A percentile compares a stretch with the other conserved stretches of the same genome.
Conservation (phyloP, 352 stramenopile species). For the Pythium grandisporangium region DNA sequence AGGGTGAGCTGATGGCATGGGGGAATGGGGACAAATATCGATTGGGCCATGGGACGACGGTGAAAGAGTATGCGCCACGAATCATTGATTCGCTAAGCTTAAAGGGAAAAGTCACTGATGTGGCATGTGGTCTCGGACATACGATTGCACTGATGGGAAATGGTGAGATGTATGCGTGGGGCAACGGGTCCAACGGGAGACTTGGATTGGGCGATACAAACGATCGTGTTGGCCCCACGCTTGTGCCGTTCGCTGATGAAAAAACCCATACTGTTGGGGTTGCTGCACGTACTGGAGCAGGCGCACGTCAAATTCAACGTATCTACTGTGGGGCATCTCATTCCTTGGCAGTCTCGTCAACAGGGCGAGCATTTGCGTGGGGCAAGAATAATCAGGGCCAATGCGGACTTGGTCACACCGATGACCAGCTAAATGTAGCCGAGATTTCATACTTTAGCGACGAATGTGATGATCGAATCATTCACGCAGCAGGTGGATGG, state of each 20-base stretch:
- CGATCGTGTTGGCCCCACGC: conserved; percentile 50
- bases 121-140: conserved; percentile 59
- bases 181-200: conserved; percentile 78
- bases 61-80: conserved; percentile 63
- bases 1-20: conserved; percentile 66
- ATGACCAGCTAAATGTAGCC: conserved; percentile 50
- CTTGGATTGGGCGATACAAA: conserved; percentile 71
- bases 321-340: conserved; percentile 75
- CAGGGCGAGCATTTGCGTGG: conserved; percentile 54
- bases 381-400: conserved; percentile 85
- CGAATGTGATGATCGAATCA: conserved; percentile 31
- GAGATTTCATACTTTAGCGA: conserved; percentile 47
- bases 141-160: conserved; percentile 47
- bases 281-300: too few species aligned
- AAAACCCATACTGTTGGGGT: too few species aligned
- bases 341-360: conserved; percentile 46
- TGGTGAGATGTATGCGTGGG: conserved; percentile 75
- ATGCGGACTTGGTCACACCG: conserved; percentile 68
- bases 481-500: conserved; percentile 61
- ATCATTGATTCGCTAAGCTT: conserved; percentile 47
- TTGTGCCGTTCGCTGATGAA: conserved; percentile 10
- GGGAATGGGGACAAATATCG: conserved; percentile 81
- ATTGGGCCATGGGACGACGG: conserved; percentile 55
- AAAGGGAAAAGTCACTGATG: conserved; percentile 47
- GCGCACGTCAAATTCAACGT: conserved; percentile 14